These are phyloP conservation scores for Sporothrix luriei DNA, from an alignment of 2,329 filamentous ascomycete species.

Conservation along the genomic window DNA sequence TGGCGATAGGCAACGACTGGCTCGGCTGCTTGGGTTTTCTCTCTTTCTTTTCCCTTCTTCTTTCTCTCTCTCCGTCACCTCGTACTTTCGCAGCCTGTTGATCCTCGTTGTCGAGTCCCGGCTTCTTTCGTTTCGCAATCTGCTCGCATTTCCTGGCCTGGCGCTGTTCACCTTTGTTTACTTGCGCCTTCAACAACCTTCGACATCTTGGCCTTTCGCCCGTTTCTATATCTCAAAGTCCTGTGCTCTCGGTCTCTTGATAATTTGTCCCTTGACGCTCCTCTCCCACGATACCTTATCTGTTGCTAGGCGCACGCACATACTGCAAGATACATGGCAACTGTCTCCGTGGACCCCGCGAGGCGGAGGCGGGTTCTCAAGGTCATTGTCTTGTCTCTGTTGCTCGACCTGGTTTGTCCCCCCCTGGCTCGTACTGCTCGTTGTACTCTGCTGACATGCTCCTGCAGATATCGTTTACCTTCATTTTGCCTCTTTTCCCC, in stretches of 20 bases:
- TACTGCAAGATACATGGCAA: constrained; percentile 44
- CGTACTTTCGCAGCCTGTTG: background rate
- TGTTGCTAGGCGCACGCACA: constrained; percentile 36
- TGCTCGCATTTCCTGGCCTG: too few relatives aligned
- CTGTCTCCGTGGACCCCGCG: constrained; percentile 50
- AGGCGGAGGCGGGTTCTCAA: constrained; percentile 78
- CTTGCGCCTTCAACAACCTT: background rate
- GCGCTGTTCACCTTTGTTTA: background rate
- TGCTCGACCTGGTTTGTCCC: constrained; percentile 76
- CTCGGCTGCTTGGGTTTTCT: constrained; percentile 5
- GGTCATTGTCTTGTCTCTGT: constrained; percentile 84
- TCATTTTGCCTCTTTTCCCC: constrained; percentile 94
- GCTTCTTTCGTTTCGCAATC: background rate
- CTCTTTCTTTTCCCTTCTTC: background rate
- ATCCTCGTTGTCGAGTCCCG: background rate
- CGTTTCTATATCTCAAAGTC: background rate
- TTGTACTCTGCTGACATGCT: constrained; percentile 24
- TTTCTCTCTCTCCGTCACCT: background rate
- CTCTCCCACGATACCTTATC: background rate
- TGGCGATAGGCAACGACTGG: constrained; percentile 14
- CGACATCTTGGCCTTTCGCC: background rate
- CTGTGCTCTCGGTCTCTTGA: too few relatives aligned
- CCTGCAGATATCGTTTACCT: constrained; percentile 89
- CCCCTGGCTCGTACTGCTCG: background rate
- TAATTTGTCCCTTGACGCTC: background rate